Percentiles rank a stretch among this genome's conserved stretches.
Evolutionary conservation across 768 basidiomycete species (phyloP).

Genomic region (Steccherinum ochraceum): DNA sequence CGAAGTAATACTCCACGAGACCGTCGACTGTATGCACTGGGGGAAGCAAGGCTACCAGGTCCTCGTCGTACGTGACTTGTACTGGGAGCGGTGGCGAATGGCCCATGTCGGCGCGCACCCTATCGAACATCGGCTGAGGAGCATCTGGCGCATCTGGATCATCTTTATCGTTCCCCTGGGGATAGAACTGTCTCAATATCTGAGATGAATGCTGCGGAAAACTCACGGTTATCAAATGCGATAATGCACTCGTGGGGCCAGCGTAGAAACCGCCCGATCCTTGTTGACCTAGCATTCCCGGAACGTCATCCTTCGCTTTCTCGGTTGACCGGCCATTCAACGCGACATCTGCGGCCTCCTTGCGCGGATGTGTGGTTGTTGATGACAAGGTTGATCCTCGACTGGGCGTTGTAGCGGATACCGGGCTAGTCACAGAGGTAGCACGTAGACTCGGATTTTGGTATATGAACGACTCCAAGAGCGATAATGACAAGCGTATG

Average conservation of each 20-base stretch:
- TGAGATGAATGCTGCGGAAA: conserved; percentile 17
- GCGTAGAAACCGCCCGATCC: conserved; percentile 66
- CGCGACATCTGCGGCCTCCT: neutral
- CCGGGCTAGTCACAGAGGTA: conserved; percentile 13
- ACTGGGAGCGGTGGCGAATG: neutral
- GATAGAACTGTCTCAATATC: neutral
- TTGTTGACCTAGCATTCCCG: conserved; percentile 63
- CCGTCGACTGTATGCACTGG: conserved; percentile 62
- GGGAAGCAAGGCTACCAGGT: conserved; percentile 63
- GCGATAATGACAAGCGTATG: conserved; percentile 60
- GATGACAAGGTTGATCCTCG: neutral
- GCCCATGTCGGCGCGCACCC: neutral
- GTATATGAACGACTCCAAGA: conserved; percentile 56
- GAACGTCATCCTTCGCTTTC: conserved; percentile 25
- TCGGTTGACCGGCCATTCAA: neutral
- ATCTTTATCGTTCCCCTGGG: neutral
- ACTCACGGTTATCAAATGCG: conserved; percentile 59
- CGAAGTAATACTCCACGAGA: conserved; percentile 73
- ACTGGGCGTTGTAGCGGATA: conserved; percentile 36
- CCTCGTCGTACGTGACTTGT: conserved; percentile 48
- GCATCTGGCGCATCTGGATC: neutral
- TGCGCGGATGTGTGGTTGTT: neutral
- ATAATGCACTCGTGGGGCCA: conserved; percentile 72
- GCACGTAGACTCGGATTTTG: conserved; percentile 21
- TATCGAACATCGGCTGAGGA: neutral